phyloP scores from a whole-genome alignment of 2,329 filamentous ascomycete species.

The Penicillium corylophilum region DNA sequence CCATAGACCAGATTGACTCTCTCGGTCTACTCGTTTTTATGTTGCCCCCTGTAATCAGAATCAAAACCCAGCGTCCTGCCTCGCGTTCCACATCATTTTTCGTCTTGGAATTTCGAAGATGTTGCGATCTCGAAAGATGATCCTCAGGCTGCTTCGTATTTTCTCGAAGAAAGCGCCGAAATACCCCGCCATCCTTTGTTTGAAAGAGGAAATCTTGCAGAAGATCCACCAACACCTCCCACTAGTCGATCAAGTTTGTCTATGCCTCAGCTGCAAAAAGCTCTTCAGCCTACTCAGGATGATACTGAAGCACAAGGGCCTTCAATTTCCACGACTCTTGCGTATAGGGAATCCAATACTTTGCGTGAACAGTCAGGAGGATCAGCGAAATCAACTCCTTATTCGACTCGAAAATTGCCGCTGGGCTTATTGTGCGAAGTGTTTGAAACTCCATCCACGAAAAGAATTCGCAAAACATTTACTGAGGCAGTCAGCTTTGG shows the following conservation, averaged over 20 bases:
- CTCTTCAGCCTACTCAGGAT: slow-evolving; percentile 6
- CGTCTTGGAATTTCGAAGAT: not conserved
- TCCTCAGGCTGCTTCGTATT: not conserved
- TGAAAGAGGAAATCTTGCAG: slow-evolving; percentile 7
- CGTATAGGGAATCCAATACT: slow-evolving; percentile 6
- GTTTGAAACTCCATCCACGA: slow-evolving; percentile 13
- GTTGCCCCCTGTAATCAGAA: too few relatives aligned
- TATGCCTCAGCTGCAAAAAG: slow-evolving; percentile 15
- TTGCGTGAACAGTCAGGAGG: slow-evolving; percentile 11
- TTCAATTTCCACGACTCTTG: slow-evolving; percentile 9
- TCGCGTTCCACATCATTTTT: not conserved
- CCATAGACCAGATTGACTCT: not conserved
- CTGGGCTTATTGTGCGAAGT: slow-evolving; percentile 14
- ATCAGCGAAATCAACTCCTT: slow-evolving; percentile 10
- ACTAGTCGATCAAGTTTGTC: slow-evolving; percentile 12
- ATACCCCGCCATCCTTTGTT: not conserved
- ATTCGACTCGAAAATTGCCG: slow-evolving; percentile 9
- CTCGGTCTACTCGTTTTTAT: not conserved
- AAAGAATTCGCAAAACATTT: slow-evolving; percentile 3
- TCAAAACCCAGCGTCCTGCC: too few relatives aligned
- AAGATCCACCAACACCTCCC: slow-evolving; percentile 5
- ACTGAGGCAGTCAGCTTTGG: slow-evolving; percentile 1
- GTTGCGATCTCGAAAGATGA: not conserved
- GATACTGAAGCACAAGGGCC: slow-evolving; percentile 5
- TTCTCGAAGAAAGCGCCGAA: not conserved